Conservation (phyloP, 805 yeast genomes). For the Starmerella sp. region DNA sequence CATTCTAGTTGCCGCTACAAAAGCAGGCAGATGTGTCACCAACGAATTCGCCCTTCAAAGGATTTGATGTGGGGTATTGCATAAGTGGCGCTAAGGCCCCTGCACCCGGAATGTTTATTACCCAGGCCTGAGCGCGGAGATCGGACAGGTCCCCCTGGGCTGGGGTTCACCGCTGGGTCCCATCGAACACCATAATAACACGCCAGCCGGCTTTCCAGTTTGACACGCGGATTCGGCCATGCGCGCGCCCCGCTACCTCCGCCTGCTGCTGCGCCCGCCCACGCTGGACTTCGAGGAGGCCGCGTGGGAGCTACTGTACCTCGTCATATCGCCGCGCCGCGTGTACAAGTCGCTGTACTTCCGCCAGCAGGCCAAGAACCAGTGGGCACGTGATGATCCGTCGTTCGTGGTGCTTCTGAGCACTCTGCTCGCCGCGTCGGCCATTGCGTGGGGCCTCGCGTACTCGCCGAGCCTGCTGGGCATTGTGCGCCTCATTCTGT, state of each 20-base stretch:
- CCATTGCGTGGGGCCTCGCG: slow-evolving; percentile 83
- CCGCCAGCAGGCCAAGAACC: slow-evolving; percentile 65
- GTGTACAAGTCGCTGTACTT: slow-evolving; percentile 74
- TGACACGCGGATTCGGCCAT: slow-evolving; percentile 1
- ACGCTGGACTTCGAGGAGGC: slow-evolving; percentile 89
- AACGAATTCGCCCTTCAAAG: too few relatives aligned
- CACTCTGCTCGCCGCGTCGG: slow-evolving; percentile 56
- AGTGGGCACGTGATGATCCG: slow-evolving; percentile 89
- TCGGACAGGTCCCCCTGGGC: background rate
- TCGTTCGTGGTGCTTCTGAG: slow-evolving; percentile 67
- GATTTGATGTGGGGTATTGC: too few relatives aligned
- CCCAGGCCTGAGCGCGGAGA: too few relatives aligned
- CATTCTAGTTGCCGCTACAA: too few relatives aligned
- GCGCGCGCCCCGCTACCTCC: slow-evolving; percentile 25
- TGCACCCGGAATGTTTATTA: too few relatives aligned
- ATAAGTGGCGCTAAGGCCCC: too few relatives aligned
- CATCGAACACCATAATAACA: background rate
- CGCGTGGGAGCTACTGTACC: slow-evolving; percentile 74
- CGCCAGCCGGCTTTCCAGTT: background rate
- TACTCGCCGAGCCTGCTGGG: slow-evolving; percentile 55
- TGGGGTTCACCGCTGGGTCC: background rate
- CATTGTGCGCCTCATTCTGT: slow-evolving; percentile 53
- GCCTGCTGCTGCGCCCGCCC: slow-evolving; percentile 54
- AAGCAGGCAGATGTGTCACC: too few relatives aligned
- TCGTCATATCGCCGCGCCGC: slow-evolving; percentile 63